Conservation (phyloP, 495 filamentous ascomycete genomes). For the Daldinia concentrica region DNA sequence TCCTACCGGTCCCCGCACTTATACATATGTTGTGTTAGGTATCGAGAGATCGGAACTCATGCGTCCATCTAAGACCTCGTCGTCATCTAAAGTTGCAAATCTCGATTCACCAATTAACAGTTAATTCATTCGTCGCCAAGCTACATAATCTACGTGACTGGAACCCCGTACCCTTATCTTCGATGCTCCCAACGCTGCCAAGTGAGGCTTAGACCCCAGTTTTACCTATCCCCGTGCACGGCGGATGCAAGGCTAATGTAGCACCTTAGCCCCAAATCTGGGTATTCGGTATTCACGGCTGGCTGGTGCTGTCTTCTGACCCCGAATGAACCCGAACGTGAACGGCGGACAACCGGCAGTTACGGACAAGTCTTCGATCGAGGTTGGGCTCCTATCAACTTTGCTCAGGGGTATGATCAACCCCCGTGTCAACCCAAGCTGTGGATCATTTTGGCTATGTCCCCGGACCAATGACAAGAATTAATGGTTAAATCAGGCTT, state of each 20-base stretch:
- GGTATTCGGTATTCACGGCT: constrained; percentile 25
- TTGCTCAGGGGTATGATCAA: not conserved
- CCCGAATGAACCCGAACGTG: constrained; percentile 1
- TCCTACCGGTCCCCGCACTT: constrained; percentile 11
- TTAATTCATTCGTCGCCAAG: not conserved
- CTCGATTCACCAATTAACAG: constrained; percentile 17
- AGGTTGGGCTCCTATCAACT: not conserved
- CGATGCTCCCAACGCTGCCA: not conserved
- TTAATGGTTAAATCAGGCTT: not conserved
- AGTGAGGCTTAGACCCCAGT: constrained; percentile 6
- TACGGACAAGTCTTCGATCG: constrained; percentile 1
- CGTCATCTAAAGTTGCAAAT: not conserved
- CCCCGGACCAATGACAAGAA: not conserved
- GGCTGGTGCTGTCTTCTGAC: constrained; percentile 17
- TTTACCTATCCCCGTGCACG: not conserved
- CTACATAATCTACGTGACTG: not conserved
- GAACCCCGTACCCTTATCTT: not conserved
- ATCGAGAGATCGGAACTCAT: constrained; percentile 1
- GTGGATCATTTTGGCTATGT: constrained; percentile 8
- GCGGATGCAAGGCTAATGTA: constrained; percentile 28
- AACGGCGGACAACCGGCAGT: not conserved
- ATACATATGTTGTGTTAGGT: not conserved
- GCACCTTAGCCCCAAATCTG: constrained; percentile 6
- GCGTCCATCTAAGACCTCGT: not conserved
- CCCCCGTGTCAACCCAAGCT: not conserved